Evolutionary conservation across 176 grass and related monocot genomes (phyloP).

Genomic region (Oryza glaberrima): DNA sequence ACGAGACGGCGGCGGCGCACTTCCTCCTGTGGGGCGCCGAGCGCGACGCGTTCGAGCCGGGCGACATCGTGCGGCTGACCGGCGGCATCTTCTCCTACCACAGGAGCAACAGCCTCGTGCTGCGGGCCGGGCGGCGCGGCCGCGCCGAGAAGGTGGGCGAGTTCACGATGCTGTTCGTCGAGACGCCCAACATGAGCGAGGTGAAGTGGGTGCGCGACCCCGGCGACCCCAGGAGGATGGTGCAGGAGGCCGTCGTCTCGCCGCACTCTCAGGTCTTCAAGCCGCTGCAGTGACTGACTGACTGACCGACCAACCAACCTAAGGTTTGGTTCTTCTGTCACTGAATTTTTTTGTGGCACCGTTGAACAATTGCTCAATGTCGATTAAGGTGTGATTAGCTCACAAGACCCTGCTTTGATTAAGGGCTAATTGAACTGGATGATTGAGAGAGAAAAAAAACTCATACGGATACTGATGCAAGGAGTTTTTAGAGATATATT

Average conservation of each 20-base stretch:
- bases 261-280: conserved; percentile 60
- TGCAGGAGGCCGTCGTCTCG: conserved; percentile 63
- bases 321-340: background rate
- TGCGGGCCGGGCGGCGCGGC: conserved; percentile 69
- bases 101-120: conserved; percentile 55
- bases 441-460: too few species aligned
- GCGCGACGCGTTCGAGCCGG: conserved; percentile 69
- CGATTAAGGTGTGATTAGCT: background rate
- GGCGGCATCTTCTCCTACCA: conserved; percentile 83
- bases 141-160: conserved; percentile 63
- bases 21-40: conserved; percentile 85
- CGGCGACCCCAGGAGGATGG: conserved; percentile 46
- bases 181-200: conserved; percentile 96
- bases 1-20: conserved; percentile 71
- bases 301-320: background rate
- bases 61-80: conserved; percentile 73
- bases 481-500: too few species aligned
- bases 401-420: background rate
- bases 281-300: conserved; percentile 33
- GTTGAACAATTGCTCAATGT: background rate
- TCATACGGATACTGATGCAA: too few species aligned
- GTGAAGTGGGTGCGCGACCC: conserved; percentile 49
- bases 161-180: conserved; percentile 88
- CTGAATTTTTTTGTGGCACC: too few species aligned
- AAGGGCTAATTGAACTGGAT: too few species aligned